phyloP scores from a whole-genome alignment of 176 grass and related monocot genomes.

The Carex littledalei region DNA sequence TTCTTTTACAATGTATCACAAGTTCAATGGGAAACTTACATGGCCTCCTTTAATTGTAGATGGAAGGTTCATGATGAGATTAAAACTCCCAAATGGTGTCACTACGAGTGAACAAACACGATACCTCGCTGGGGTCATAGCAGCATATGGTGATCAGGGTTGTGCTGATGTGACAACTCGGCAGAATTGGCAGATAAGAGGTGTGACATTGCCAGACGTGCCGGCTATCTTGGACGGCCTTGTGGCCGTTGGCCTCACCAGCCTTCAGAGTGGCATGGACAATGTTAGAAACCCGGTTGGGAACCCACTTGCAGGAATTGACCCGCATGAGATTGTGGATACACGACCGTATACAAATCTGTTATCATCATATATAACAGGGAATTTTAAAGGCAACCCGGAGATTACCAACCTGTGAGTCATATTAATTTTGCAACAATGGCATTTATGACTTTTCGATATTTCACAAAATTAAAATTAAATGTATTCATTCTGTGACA shows the following conservation, averaged over 20 bases:
- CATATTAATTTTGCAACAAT: background rate
- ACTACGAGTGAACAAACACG: constrained; percentile 95
- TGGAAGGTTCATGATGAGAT: constrained; percentile 93
- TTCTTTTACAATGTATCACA: background rate
- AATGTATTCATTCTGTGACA: background rate
- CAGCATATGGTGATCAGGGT: constrained; percentile 65
- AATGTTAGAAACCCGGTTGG: constrained; percentile 94
- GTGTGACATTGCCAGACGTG: constrained; percentile 78
- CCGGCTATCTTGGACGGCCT: constrained; percentile 76
- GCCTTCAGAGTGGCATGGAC: constrained; percentile 98
- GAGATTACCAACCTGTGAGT: constrained; percentile 72
- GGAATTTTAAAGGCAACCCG: constrained; percentile 58
- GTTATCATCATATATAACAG: constrained; percentile 71
- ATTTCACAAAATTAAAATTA: background rate
- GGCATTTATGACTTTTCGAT: background rate
- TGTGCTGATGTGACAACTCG: constrained; percentile 94
- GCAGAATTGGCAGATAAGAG: constrained; percentile 99
- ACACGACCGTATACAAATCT: constrained; percentile 85
- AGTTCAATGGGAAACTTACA: background rate
- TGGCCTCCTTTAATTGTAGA: constrained; percentile 30
- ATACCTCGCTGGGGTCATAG: constrained; percentile 81
- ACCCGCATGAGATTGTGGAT: constrained; percentile 87
- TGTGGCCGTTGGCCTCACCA: constrained; percentile 62
- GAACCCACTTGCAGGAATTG: constrained; percentile 88
- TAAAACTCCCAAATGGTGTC: constrained; percentile 94